A percentile compares a stretch with the other conserved stretches of the same genome.
phyloP scores from a whole-genome alignment of 345 rosid species.

The Populus simonii region DNA sequence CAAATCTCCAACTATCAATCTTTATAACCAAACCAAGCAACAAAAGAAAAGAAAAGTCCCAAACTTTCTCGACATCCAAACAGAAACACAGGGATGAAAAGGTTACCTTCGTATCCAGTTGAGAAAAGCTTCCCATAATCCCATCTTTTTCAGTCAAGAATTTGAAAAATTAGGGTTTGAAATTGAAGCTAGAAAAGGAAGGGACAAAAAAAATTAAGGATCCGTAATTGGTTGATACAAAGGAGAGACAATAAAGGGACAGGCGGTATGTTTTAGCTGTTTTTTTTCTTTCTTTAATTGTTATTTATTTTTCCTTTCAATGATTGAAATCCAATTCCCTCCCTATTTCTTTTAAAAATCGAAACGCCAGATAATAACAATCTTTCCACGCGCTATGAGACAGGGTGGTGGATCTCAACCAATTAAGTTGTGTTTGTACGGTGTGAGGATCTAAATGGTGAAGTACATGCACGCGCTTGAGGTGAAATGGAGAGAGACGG shows the following conservation, averaged over 20 bases:
- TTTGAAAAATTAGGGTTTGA: conserved; percentile 7
- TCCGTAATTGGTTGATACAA: not conserved
- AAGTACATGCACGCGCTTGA: not conserved
- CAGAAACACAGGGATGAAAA: not conserved
- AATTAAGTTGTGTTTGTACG: not conserved
- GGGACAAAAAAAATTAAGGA: not conserved
- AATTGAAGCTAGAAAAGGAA: not conserved
- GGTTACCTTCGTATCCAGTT: conserved; percentile 42
- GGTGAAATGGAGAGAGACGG: not conserved
- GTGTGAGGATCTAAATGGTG: not conserved
- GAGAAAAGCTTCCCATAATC: conserved; percentile 40
- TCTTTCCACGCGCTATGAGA: not conserved
- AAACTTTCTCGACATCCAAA: conserved; percentile 12
- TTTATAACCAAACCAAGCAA: not conserved
- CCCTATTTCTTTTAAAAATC: conserved; percentile 22
- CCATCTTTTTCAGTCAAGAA: conserved; percentile 18
- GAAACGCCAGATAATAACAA: not conserved
- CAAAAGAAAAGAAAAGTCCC: not conserved
- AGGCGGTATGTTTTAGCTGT: not conserved
- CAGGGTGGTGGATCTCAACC: not conserved
- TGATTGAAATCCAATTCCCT: conserved; percentile 25
- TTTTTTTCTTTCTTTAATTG: not conserved
- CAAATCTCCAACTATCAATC: not conserved
- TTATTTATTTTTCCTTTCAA: not conserved
- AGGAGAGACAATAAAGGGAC: not conserved